Conservation (phyloP, 164 flowering plant genomes). For the Cinnamomum micranthum region DNA sequence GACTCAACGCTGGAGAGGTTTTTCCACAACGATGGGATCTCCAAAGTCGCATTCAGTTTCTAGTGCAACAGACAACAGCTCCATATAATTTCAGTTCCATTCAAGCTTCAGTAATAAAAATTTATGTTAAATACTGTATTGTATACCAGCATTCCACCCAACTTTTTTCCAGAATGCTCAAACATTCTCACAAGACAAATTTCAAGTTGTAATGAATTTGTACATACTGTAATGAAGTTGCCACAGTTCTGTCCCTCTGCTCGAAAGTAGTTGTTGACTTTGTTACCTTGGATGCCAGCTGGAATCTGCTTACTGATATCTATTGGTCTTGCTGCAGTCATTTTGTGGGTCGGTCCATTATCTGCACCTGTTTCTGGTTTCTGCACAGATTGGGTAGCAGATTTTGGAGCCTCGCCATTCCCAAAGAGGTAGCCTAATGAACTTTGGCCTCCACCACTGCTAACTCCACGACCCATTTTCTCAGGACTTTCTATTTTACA, state of each 20-base stretch:
- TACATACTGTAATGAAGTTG: constrained; percentile 42
- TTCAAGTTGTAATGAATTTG: background rate
- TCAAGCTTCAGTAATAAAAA: too few species aligned
- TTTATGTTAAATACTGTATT: too few species aligned
- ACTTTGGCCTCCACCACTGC: constrained; percentile 61
- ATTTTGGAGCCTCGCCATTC: constrained; percentile 33
- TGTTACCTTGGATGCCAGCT: constrained; percentile 36
- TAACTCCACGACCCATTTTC: constrained; percentile 53
- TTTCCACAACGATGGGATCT: too few species aligned
- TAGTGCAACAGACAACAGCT: too few species aligned
- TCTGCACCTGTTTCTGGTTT: background rate
- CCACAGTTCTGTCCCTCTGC: constrained; percentile 53
- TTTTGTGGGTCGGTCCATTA: constrained; percentile 19
- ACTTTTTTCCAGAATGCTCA: too few species aligned
- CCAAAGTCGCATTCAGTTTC: too few species aligned
- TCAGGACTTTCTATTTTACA: constrained; percentile 1
- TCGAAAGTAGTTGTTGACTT: constrained; percentile 38
- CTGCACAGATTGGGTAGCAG: constrained; percentile 13
- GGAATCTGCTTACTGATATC: constrained; percentile 37
- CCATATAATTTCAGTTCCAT: too few species aligned
- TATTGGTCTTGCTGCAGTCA: constrained; percentile 21
- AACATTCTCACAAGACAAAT: too few species aligned
- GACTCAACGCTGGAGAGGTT: too few species aligned
- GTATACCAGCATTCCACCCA: too few species aligned
- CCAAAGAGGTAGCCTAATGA: constrained; percentile 54